phyloP scores from a whole-genome alignment of 306 rosid species.

The Sicyos baderoa region DNA sequence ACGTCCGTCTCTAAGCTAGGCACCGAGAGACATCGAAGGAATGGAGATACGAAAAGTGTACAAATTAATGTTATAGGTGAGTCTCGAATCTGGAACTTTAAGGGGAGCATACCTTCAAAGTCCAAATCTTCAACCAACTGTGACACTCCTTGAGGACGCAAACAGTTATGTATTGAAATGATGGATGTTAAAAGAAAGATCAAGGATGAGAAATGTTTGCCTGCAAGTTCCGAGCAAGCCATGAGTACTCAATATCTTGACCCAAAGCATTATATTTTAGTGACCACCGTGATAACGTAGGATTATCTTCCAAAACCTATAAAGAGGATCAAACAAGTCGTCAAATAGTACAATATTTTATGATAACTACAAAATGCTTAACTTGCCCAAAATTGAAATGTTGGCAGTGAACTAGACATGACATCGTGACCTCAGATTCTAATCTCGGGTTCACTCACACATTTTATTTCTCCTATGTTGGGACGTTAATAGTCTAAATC shows the following conservation, averaged over 20 bases:
- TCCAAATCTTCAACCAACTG: too few relatives aligned
- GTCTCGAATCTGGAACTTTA: too few relatives aligned
- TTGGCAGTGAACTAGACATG: background rate
- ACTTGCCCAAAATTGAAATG: background rate
- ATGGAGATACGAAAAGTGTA: too few relatives aligned
- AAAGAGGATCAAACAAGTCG: conserved; percentile 22
- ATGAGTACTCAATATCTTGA: conserved; percentile 66
- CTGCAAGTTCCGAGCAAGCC: conserved; percentile 99
- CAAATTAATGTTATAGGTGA: too few relatives aligned
- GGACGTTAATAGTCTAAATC: background rate
- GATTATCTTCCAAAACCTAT: conserved; percentile 76
- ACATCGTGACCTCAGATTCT: background rate
- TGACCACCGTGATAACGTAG: conserved; percentile 85
- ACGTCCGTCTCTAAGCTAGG: too few relatives aligned
- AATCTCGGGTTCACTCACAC: background rate
- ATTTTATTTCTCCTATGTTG: background rate
- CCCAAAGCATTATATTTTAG: conserved; percentile 83
- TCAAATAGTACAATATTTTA: conserved; percentile 6
- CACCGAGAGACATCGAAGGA: too few relatives aligned
- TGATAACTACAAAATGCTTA: background rate
- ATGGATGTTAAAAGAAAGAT: background rate
- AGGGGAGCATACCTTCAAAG: too few relatives aligned
- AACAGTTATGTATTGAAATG: background rate
- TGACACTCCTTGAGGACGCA: too few relatives aligned
- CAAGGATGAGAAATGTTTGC: conserved; percentile 28